Percentiles rank a stretch among this genome's conserved stretches.
Evolutionary conservation across 2,329 filamentous ascomycete genomes (phyloP).

Genomic region (Biscogniauxia marginata): DNA sequence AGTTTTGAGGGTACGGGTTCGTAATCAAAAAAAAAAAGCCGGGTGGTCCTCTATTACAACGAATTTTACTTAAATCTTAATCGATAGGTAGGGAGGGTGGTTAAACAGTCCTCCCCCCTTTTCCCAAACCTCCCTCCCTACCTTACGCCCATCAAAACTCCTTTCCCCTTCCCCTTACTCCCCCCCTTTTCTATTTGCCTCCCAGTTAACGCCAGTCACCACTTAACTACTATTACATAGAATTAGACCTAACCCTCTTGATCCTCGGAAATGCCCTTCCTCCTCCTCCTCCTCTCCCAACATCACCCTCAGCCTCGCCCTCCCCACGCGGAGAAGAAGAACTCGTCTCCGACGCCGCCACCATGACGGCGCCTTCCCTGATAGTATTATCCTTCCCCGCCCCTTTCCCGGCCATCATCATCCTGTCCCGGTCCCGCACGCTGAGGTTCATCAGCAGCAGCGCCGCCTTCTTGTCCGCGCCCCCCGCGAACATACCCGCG

Average conservation of each 20-base stretch:
- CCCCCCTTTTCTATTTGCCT: background rate
- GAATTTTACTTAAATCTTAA: too few species aligned
- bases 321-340: background rate
- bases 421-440: conserved; percentile 23
- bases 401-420: background rate
- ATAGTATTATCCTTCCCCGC: background rate
- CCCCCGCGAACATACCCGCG: too few species aligned
- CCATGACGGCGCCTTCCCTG: background rate
- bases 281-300: conserved; percentile 9
- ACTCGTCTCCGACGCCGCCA: conserved; percentile 1
- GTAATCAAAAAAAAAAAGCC: too few species aligned
- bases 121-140: background rate
- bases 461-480: conserved; percentile 46
- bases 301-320: conserved; percentile 14
- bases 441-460: conserved; percentile 48
- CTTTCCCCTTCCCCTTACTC: background rate
- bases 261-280: conserved; percentile 29
- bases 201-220: background rate
- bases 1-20: too few species aligned
- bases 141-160: too few species aligned
- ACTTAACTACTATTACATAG: conserved; percentile 29
- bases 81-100: too few species aligned
- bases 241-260: conserved; percentile 43
- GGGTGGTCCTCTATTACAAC: too few species aligned
- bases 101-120: too few species aligned